These are phyloP conservation scores for Talaromyces albobiverticillius DNA, from an alignment of 2,329 filamentous ascomycete species.

Conservation along the genomic window DNA sequence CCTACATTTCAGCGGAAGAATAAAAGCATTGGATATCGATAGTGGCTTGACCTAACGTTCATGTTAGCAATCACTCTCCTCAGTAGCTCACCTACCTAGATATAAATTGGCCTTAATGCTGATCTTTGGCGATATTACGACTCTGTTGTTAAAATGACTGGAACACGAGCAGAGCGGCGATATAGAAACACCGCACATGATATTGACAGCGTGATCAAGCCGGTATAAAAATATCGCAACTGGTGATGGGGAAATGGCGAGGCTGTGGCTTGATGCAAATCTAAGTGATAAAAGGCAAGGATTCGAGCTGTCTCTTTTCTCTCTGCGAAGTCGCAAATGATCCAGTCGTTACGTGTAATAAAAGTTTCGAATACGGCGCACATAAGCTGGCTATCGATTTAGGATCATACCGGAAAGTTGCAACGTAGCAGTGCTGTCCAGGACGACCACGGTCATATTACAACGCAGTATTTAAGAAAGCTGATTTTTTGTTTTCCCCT, in stretches of 20 bases:
- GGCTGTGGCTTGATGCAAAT: conserved; percentile 1
- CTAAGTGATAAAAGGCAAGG: conserved; percentile 8
- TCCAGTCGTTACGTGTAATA: conserved; percentile 42
- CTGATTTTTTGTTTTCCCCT: conserved; percentile 32
- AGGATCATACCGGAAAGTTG: conserved; percentile 38
- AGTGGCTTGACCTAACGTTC: conserved; percentile 14
- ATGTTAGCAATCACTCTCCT: conserved; percentile 1
- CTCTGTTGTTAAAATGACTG: neutral
- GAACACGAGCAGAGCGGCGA: neutral
- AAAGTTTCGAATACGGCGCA: conserved; percentile 36
- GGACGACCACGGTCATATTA: conserved; percentile 43
- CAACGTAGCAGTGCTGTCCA: conserved; percentile 40
- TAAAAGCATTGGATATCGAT: neutral
- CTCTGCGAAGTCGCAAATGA: conserved; percentile 32
- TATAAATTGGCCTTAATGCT: neutral
- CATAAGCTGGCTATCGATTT: conserved; percentile 39
- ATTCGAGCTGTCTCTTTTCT: conserved; percentile 6
- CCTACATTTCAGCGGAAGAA: neutral
- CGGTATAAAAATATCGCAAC: neutral
- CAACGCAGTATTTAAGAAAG: conserved; percentile 37
- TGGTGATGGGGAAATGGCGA: neutral
- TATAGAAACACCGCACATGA: neutral
- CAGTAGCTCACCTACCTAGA: conserved; percentile 6
- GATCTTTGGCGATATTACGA: neutral
- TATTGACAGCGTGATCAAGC: neutral